These are phyloP conservation scores for Beauveria varroae DNA, from an alignment of 2,329 filamentous ascomycete species.

Conservation along the genomic window DNA sequence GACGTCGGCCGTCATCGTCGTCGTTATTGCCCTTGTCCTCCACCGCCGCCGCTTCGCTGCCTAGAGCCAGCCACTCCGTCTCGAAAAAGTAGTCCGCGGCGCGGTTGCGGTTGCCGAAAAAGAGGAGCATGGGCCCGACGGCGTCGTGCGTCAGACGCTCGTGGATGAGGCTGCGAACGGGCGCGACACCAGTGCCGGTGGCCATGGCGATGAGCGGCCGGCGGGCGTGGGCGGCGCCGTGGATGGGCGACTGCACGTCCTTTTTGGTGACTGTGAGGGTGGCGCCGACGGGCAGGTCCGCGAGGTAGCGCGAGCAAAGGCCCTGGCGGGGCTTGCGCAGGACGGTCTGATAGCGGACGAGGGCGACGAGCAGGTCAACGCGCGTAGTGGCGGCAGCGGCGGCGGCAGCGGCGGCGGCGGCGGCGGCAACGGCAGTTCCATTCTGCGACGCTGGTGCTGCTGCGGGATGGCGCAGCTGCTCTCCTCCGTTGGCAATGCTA, in stretches of 20 bases:
- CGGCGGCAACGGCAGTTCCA: neutral
- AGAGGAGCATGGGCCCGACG: slow-evolving; percentile 47
- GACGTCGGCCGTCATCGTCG: neutral
- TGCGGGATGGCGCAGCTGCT: slow-evolving; percentile 21
- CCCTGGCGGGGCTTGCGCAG: slow-evolving; percentile 78
- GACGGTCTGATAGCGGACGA: slow-evolving; percentile 87
- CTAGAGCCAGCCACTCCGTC: slow-evolving; percentile 57
- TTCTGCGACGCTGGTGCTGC: neutral
- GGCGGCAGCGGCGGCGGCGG: neutral
- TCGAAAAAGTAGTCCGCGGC: slow-evolving; percentile 74
- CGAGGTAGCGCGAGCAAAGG: slow-evolving; percentile 82
- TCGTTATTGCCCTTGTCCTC: neutral
- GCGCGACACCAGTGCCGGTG: slow-evolving; percentile 81
- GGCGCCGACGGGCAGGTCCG: slow-evolving; percentile 51
- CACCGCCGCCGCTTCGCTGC: slow-evolving; percentile 1
- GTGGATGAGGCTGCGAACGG: slow-evolving; percentile 72
- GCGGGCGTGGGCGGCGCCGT: slow-evolving; percentile 27
- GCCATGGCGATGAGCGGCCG: slow-evolving; percentile 69
- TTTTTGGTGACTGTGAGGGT: slow-evolving; percentile 52
- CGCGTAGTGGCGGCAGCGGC: slow-evolving; percentile 25
- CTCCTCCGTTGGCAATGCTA: slow-evolving; percentile 75
- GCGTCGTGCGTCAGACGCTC: slow-evolving; percentile 45
- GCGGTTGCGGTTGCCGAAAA: slow-evolving; percentile 78
- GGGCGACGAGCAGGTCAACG: slow-evolving; percentile 71
- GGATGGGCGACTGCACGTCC: slow-evolving; percentile 37